phyloP scores from a whole-genome alignment of 2,329 filamentous ascomycete genomes.

The Colletotrichum sp. region DNA sequence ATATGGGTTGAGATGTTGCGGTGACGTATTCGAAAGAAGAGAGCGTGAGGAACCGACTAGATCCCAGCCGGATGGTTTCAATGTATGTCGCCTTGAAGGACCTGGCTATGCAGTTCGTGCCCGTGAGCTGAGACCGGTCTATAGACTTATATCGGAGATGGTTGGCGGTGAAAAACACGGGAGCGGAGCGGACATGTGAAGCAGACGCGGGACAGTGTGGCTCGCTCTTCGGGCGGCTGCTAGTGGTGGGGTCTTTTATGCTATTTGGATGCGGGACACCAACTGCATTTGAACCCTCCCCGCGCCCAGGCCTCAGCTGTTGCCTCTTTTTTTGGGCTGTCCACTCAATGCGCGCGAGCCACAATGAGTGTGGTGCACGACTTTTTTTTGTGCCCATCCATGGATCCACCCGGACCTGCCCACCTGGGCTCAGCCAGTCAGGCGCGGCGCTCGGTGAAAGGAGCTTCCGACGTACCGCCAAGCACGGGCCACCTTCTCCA shows the following conservation, averaged over 20 bases:
- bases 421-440: background rate
- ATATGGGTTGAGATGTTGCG: background rate
- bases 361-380: background rate
- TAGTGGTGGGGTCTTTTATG: slow-evolving; percentile 20
- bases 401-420: background rate
- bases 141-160: background rate
- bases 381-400: background rate
- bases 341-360: background rate
- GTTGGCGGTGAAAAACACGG: background rate
- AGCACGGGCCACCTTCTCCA: slow-evolving; percentile 16
- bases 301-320: background rate
- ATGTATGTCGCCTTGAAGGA: background rate
- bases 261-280: slow-evolving; percentile 11
- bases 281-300: slow-evolving; percentile 15
- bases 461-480: background rate
- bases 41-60: background rate
- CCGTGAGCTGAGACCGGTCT: background rate
- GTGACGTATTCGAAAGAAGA: background rate
- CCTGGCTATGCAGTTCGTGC: background rate
- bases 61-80: background rate
- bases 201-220: slow-evolving; percentile 5
- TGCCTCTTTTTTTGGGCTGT: background rate
- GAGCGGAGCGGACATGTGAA: slow-evolving; percentile 2
- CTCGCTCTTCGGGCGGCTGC: background rate
- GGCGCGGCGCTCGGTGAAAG: slow-evolving; percentile 9